Evolutionary conservation across 371 early-diverging fungal species (phyloP), one percentile per base, ranked within the genome.

Genomic region (Nematocida sp.): DNA sequence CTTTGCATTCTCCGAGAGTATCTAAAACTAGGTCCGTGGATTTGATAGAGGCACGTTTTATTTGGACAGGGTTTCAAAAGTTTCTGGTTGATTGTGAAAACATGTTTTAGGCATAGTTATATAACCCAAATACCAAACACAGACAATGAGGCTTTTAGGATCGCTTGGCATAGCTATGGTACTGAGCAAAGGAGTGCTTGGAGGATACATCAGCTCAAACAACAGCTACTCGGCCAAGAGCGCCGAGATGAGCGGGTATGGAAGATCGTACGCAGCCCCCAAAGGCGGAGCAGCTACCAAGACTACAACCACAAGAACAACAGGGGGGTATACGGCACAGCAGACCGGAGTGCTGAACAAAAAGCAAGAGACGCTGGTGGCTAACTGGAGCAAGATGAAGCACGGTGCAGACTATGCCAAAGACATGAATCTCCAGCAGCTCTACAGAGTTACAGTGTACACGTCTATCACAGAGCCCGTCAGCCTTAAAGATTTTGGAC

Each of bases 11-110:
- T 70, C 7, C 23, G 62, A 13, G 60, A 25, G 15, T 70, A 70
- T 60, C 51, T 70, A 2, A 70, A 70, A 48, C 45, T 70, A 11
- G 67, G 29, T 11, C 1, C 67, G 0, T 67, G 67, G 67, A 34
- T 67, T 27, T 67, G 54, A 56, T 19, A 65, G 8, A 11, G 11
- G 21, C 4, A 27, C 32, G 64, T 51, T 23, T 64, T 54, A 38
- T 5, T 17, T 5, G 15, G 11, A 13, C n/a, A 60, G 50, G 15
- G 7, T 15, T 7, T 11, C 17, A 19, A 3, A 34, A 25, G 13
- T 32, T 7, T 58, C 60, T 70, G 74, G 74, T 70, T 36, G 7
- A 62, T 8, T 4, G 37, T 70, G 74, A 70, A 4, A 25, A 29
- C 32, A 11, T 70, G 74, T 70, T 70, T 70, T 32, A 52, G 62